These are phyloP conservation scores for Triadica sebifera DNA, from an alignment of 345 rosid species.

Conservation along the genomic window DNA sequence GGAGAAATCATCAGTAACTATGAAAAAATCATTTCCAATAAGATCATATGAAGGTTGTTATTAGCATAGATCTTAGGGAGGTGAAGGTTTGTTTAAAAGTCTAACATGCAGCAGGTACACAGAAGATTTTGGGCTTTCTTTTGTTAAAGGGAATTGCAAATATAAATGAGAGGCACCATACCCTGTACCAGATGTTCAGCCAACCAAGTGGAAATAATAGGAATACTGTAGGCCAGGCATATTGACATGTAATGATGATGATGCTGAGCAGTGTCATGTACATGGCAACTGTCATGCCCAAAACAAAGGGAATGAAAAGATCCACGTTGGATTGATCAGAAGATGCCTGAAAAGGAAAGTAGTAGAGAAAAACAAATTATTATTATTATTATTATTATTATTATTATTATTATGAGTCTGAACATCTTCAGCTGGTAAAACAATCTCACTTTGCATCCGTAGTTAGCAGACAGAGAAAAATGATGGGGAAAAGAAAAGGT, in stretches of 20 bases:
- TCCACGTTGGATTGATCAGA: constrained; percentile 82
- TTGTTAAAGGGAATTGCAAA: background rate
- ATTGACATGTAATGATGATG: constrained; percentile 81
- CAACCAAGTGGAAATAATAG: constrained; percentile 80
- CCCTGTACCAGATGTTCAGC: constrained; percentile 91
- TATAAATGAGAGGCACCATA: constrained; percentile 30
- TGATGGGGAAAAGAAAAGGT: background rate
- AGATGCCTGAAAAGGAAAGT: constrained; percentile 58
- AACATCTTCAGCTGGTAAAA: constrained; percentile 2
- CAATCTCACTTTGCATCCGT: background rate
- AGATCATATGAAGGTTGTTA: background rate
- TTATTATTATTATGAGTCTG: constrained; percentile 8
- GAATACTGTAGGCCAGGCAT: constrained; percentile 90
- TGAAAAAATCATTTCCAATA: background rate
- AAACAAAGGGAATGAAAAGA: constrained; percentile 64
- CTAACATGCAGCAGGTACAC: background rate
- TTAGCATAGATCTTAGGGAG: background rate
- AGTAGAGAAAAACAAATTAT: background rate
- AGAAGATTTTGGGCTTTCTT: background rate
- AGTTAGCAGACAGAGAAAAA: background rate
- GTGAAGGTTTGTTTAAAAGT: no score
- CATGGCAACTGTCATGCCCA: constrained; percentile 56
- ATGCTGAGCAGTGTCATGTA: constrained; percentile 72
- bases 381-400: background rate
- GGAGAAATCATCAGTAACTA: background rate